Evolutionary conservation across 2,329 filamentous ascomycete genomes (phyloP).

Genomic region (Neofusicoccum sp.): DNA sequence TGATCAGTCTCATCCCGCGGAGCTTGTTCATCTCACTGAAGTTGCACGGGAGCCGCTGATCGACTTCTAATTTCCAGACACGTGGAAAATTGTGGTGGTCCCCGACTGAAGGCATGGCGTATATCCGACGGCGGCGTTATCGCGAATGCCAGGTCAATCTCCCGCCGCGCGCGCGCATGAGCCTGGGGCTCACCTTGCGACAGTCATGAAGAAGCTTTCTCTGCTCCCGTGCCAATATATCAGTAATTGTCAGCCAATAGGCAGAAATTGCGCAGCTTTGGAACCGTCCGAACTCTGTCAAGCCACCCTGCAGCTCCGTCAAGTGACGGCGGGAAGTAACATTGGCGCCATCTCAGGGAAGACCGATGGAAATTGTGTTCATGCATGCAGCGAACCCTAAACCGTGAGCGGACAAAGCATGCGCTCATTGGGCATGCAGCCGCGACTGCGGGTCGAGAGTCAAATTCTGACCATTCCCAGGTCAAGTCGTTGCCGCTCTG

Average conservation of each 20-base stretch:
- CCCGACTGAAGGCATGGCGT: background rate
- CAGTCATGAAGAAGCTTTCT: background rate
- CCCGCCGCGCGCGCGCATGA: background rate
- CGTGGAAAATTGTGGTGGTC: constrained; percentile 14
- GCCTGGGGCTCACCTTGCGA: background rate
- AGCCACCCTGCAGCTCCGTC: background rate
- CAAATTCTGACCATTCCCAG: background rate
- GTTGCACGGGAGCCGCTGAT: constrained; percentile 1
- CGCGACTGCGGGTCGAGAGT: constrained; percentile 2
- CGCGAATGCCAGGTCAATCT: background rate
- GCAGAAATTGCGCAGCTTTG: too few relatives aligned
- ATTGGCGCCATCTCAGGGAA: background rate
- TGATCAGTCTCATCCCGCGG: background rate
- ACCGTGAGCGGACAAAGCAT: background rate
- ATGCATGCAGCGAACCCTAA: constrained; percentile 8
- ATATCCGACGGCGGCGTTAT: background rate
- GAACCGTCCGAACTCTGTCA: too few relatives aligned
- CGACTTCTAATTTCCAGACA: constrained; percentile 1
- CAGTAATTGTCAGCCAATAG: too few relatives aligned
- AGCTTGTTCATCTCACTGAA: background rate
- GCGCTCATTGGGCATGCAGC: background rate
- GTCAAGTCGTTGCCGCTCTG: background rate
- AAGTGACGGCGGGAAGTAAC: background rate
- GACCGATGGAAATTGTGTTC: background rate
- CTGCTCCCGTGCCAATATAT: background rate